A percentile compares a stretch with the other conserved stretches of the same genome.
Conservation (phyloP, 176 grass and related monocot genomes). For the Elymus sibiricus region DNA sequence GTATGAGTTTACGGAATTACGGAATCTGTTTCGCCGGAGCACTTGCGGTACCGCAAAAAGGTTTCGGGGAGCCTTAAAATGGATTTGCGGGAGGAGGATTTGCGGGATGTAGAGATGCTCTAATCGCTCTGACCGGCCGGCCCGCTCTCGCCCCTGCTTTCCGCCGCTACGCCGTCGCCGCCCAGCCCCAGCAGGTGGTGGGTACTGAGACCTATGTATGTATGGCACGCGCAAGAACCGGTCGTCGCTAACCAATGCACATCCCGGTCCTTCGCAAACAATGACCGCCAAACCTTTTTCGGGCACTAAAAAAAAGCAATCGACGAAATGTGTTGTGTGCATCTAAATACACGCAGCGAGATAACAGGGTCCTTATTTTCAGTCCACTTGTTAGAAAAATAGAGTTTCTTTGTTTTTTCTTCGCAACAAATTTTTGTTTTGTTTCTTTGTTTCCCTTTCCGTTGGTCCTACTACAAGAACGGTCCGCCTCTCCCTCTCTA, state of each 20-base stretch:
- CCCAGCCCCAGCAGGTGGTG: too few species aligned
- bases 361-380: not conserved
- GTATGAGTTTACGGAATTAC: too few species aligned
- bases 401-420: not conserved
- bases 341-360: not conserved
- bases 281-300: not conserved
- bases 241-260: not conserved
- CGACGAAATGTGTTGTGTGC: not conserved
- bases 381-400: not conserved
- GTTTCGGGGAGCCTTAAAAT: too few species aligned
- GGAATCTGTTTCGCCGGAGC: too few species aligned
- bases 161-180: too few species aligned
- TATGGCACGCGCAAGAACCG: not conserved
- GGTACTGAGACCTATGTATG: too few species aligned
- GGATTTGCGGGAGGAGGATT: too few species aligned
- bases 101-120: too few species aligned
- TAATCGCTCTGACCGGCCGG: too few species aligned
- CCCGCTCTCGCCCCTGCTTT: too few species aligned
- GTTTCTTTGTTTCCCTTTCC: not conserved
- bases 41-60: too few species aligned
- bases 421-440: not conserved
- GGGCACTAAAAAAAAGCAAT: not conserved
- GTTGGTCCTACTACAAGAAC: not conserved
- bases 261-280: slow-evolving; percentile 9
- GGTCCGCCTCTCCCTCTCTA: not conserved